Base-by-base conservation (phyloP, 2,329 filamentous ascomycete species). In the Septoria petroselini region DNA sequence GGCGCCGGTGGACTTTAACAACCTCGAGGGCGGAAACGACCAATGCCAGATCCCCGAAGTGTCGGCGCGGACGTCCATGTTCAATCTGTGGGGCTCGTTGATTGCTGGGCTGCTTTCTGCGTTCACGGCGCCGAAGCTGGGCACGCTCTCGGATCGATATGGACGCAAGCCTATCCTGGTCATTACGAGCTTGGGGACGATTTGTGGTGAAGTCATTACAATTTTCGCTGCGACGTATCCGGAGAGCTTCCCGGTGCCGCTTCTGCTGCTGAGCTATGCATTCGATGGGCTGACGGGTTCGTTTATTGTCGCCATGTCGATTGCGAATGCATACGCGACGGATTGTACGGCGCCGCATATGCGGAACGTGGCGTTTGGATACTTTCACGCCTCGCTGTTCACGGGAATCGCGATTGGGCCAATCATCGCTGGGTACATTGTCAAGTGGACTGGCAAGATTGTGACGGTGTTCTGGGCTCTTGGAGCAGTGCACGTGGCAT, bases 351-450 rank as follows among this genome's bases (percentile, higher is more conserved):
- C 86, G 3, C 87, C 90, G 0, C 85, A 86, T 23, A 82, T 81
- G 62, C 83, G 93, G 15, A 87, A 85, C 52, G 86, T 95, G 6
- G 82, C 84, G 3, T 93, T 97, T 67, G 91, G 89, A 5, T 91
- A 91, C 65, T 85, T 97, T 61, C 88, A 97, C 62, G 90, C 88
- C 8, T 90, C 85, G 59, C 75, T 98, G 7, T 97, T 95, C 68
- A 78, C 80, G 1, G 93, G 93, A n/a, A 81, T 97, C 38, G 91
- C 93, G 0, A 70, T 91, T 25, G 93, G 93, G 0, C 93, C 93
- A 6, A 76, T 94, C 2, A 64, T 95, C 17, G 85, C 90, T 0
- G 91, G 86, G 2, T 85, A 87, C 59, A 75, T 96, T 35, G 85
- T 95, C 62, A 81, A 86, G 61, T 79, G 76, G 67, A 91, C 87